Base-by-base conservation (phyloP, 768 basidiomycete species). In the Suillus clintonianus region DNA sequence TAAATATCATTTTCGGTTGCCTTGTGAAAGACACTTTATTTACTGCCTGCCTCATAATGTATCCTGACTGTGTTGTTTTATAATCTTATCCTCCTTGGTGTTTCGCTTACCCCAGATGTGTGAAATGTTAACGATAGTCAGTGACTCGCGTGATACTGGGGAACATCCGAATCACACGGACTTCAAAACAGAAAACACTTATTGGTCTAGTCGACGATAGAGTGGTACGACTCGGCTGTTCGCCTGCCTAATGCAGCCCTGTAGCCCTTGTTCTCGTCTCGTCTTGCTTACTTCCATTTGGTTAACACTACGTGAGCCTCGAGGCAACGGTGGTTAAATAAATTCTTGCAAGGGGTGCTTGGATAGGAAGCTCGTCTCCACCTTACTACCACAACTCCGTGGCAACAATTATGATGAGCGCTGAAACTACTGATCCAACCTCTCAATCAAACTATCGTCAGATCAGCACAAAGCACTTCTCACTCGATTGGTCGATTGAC, bases 371-470 rank as follows among this genome's bases (percentile, higher is more conserved):
- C 27, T 51, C 24, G 50, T 51, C 17, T 34, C 32, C 19, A n/a
- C 6, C 51, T 53, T 19, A 34, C 32, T 53, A 53, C 51, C 5
- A 32, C 51, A 9, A 30, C 50, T 1, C 30, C 17, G 51, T 19
- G 32, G 51, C 32, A 32, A 30, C 24, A 41, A 19, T 30, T 19
- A 41, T 36, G 27, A 57, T 57, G 56, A 39, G 39, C 27, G 22
- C 36, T 22, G 36, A 56, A 30, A 51, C 50, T 17, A 51, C 50
- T 51, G 90, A 93, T 71, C 89, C 88, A 22, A 87, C 92, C 0
- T 89, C 90, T 0, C 90, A 94, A 70, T 85, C 93, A 27, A 97
- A 97, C 78, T 94, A 92, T 75, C 74, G 78, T 5, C 78, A 89
- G 54, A 82, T 95, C 67, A 74, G 79, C 3, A 88, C 91, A 1